These are phyloP conservation scores for Schwanniomyces polymorphus DNA, from an alignment of 805 yeast species.

Conservation along the genomic window DNA sequence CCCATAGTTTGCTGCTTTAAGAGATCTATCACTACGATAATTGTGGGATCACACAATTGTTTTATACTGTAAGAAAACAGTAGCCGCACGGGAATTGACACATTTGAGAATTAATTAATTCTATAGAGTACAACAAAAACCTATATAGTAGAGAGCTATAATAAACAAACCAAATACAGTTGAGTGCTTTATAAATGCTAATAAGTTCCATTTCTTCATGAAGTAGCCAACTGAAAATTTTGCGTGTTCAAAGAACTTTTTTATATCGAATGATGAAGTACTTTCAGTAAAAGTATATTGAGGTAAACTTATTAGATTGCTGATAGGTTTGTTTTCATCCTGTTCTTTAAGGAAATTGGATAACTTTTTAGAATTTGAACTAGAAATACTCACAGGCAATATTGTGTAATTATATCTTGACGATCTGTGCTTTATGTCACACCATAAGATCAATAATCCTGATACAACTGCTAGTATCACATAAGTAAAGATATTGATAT, in stretches of 20 bases:
- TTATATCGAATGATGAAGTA: not conserved
- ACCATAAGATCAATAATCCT: constrained; percentile 25
- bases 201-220: constrained; percentile 18
- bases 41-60: not conserved
- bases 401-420: constrained; percentile 24
- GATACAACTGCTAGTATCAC: constrained; percentile 33
- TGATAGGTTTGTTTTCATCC: constrained; percentile 16
- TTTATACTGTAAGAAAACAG: not conserved
- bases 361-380: constrained; percentile 20
- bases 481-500: constrained; percentile 39
- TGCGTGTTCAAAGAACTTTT: not conserved
- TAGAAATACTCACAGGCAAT: constrained; percentile 15
- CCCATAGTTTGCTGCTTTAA: constrained; percentile 51
- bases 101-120: constrained; percentile 5
- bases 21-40: not conserved
- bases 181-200: constrained; percentile 18
- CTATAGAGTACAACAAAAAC: constrained; percentile 21
- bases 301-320: constrained; percentile 10
- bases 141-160: constrained; percentile 17
- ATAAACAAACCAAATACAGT: constrained; percentile 16
- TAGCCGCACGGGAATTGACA: constrained; percentile 17
- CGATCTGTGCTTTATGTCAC: constrained; percentile 28
- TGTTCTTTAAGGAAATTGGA: constrained; percentile 29
- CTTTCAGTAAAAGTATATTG: constrained; percentile 23
- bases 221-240: constrained; percentile 4